Percentiles rank a stretch among this genome's conserved stretches.
Evolutionary conservation across 306 rosid species (phyloP).

Genomic region (Oxytropis ochrocephala): DNA sequence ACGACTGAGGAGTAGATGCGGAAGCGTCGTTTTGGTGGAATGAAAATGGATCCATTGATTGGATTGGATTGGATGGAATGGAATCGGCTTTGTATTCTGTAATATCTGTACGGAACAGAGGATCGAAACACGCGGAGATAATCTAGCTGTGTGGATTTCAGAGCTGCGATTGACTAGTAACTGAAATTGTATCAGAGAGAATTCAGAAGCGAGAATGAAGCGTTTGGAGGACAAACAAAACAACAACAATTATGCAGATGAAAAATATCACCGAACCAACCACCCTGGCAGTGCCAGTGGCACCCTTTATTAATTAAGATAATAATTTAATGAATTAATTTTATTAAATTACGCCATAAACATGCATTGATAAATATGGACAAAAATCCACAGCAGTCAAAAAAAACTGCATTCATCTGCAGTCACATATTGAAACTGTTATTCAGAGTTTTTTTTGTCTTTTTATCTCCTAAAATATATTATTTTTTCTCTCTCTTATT

Average conservation of each 20-base stretch:
- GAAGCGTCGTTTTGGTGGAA: conserved; percentile 12
- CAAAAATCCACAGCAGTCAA: no score
- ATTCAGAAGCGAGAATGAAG: background rate
- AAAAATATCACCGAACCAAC: background rate
- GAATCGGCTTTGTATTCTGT: background rate
- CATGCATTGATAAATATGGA: no score
- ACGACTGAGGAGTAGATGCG: background rate
- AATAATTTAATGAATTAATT: background rate
- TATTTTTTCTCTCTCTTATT: no score
- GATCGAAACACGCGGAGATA: background rate
- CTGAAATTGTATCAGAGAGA: conserved; percentile 1
- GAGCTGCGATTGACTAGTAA: background rate
- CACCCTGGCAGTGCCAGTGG: background rate
- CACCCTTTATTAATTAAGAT: background rate
- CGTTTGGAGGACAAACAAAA: background rate
- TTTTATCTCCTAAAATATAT: no score
- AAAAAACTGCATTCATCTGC: no score
- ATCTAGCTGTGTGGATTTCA: conserved; percentile 7
- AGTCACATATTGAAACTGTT: no score
- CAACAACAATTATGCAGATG: background rate
- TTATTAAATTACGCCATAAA: background rate
- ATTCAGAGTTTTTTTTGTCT: no score
- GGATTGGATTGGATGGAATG: background rate
- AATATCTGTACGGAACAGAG: background rate
- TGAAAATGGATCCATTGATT: conserved; percentile 22